phyloP scores from a whole-genome alignment of 2,329 filamentous ascomycete species.

The Fusarium abutilonis region DNA sequence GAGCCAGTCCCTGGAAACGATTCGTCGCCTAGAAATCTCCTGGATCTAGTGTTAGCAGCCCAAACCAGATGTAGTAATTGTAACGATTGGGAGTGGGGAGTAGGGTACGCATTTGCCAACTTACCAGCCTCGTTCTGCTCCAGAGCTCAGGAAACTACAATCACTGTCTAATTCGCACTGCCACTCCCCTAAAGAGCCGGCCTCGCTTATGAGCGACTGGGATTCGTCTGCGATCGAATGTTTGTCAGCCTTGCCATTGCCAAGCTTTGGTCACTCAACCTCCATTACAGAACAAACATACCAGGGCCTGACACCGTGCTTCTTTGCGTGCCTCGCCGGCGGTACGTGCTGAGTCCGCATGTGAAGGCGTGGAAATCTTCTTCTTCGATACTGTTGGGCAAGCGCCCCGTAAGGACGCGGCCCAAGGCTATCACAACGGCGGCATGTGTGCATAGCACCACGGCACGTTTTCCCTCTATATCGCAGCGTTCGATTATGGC shows the following conservation, averaged over 20 bases:
- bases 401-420: constrained; percentile 78
- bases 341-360: constrained; percentile 77
- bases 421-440: constrained; percentile 89
- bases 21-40: constrained; percentile 66
- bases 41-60: constrained; percentile 41
- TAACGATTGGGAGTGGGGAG: constrained; percentile 16
- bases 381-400: constrained; percentile 75
- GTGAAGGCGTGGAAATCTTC: constrained; percentile 90
- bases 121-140: constrained; percentile 90
- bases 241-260: constrained; percentile 22
- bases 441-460: constrained; percentile 89
- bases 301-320: constrained; percentile 15
- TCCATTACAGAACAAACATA: constrained; percentile 28
- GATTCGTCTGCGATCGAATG: constrained; percentile 24
- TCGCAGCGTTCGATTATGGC: constrained; percentile 79
- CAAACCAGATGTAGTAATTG: constrained; percentile 15
- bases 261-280: constrained; percentile 14
- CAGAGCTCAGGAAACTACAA: constrained; percentile 80
- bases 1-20: constrained; percentile 58
- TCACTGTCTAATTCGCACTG: constrained; percentile 82
- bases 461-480: constrained; percentile 70
- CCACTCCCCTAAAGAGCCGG: constrained; percentile 73
- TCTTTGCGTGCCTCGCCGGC: constrained; percentile 43
- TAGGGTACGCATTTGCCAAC: constrained; percentile 46
- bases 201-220: constrained; percentile 16